Base-by-base conservation (phyloP, 129 eudicot species). In the Escallonia herrerae region DNA sequence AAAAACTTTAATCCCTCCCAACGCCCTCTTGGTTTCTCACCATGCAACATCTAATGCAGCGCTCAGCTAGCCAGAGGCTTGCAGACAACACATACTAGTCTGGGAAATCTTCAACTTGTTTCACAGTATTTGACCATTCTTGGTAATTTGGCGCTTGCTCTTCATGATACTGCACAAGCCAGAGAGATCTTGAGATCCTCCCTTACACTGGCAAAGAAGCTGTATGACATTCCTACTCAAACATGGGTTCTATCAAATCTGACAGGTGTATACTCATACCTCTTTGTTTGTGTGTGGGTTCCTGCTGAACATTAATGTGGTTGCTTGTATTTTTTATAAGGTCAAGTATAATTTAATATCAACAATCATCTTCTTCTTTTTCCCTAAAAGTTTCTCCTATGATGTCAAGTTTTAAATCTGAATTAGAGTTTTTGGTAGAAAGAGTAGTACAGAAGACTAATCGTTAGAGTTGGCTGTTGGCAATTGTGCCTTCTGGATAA, bases 61-160 rank as follows among this genome's bases (percentile, higher is more conserved):
- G 70, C 86, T 60, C 82, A 89, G 52, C 76, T 93, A 69, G 98
- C 98, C 60, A 81, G 82, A 75, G 98, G 98, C 41, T 81, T 93
- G 87, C 98, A 93, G 80, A 83, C 84, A 66, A 88, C 98, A 5
- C 98, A 93, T 60, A 80, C 66, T 60, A 62, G 79, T 62, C 63
- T 88, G 58, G 98, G 98, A 66, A 93, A 88, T 82, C 98, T 93
- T 81, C 98, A 93, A 78, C 89, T 93, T 2, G 96, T 93, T 74
- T 89, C 98, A 33, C 98, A 93, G 66, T 93, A 88, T 82, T 72
- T 93, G 63, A 93, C 96, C 2, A 80, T 89, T 49, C 95, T 93
- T 5, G 98, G 98, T 14, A 81, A 82, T 71, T 80, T 93, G 78
- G 96, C 98, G 54, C 86, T 93, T 73, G 82, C 98, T 67, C 91